Conservation (phyloP, 192 early-diverging fungal species). For the Fimicolochytrium jonesii region DNA sequence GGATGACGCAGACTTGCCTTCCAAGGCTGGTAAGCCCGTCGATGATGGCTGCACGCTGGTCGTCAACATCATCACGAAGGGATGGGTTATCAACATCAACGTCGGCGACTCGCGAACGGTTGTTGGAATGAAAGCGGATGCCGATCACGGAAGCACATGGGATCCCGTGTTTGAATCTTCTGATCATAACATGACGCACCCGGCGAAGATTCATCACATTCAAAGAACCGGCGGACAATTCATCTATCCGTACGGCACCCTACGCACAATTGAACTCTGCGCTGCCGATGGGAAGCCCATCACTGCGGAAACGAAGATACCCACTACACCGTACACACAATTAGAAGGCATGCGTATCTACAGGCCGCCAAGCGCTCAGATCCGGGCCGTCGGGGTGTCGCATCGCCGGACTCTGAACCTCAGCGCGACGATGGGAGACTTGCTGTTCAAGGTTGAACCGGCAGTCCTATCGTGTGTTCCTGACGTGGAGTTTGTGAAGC, state of each 20-base stretch:
- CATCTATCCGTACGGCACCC: conserved; percentile 43
- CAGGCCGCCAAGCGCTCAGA: conserved; percentile 40
- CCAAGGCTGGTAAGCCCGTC: conserved; percentile 20
- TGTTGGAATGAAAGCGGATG: not conserved
- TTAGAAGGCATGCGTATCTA: conserved; percentile 48
- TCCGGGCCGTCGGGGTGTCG: conserved; percentile 49
- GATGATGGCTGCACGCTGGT: conserved; percentile 60
- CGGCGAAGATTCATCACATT: conserved; percentile 51
- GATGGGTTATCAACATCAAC: conserved; percentile 53
- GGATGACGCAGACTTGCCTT: not conserved
- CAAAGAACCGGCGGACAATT: conserved; percentile 48
- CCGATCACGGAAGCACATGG: conserved; percentile 30
- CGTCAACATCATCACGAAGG: conserved; percentile 43
- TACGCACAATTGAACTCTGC: conserved; percentile 29
- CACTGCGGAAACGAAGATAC: conserved; percentile 14
- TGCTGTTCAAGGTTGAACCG: conserved; percentile 59
- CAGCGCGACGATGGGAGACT: conserved; percentile 59
- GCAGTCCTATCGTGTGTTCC: conserved; percentile 45
- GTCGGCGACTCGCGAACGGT: conserved; percentile 55
- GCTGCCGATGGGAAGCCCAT: too few relatives aligned
- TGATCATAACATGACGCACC: conserved; percentile 61
- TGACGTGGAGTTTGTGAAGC: conserved; percentile 45
- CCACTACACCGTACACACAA: conserved; percentile 39
- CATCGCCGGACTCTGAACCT: conserved; percentile 56
- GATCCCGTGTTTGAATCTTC: conserved; percentile 36